A percentile compares a stretch with the other conserved stretches of the same genome.
Evolutionary conservation across 2,329 filamentous ascomycete genomes (phyloP).

Genomic region (Sporothrix luriei): DNA sequence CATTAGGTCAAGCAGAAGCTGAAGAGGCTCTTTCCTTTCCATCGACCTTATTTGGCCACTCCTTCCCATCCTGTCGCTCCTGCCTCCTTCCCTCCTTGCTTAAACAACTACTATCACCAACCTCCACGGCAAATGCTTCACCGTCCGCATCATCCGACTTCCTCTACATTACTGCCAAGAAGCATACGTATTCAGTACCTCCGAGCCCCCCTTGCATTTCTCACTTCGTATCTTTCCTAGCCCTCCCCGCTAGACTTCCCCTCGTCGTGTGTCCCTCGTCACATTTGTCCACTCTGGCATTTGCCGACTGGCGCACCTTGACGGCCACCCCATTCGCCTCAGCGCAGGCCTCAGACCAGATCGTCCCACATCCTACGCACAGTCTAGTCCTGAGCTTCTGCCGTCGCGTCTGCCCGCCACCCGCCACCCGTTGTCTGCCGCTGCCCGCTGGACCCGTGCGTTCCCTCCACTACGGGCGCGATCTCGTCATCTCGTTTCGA

Average conservation of each 20-base stretch:
- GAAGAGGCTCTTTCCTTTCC: too few relatives aligned
- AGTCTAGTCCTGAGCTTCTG: too few relatives aligned
- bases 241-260: constrained; percentile 4
- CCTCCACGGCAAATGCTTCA: too few relatives aligned
- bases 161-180: neutral
- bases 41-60: too few relatives aligned
- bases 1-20: too few relatives aligned
- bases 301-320: constrained; percentile 17
- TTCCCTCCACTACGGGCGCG: constrained; percentile 24
- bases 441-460: neutral
- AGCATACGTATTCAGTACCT: neutral
- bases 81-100: too few relatives aligned
- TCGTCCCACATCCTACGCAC: neutral
- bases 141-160: too few relatives aligned
- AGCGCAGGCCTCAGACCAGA: neutral
- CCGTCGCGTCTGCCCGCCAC: neutral
- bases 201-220: neutral
- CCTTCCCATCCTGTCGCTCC: too few relatives aligned
- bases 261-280: neutral
- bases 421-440: neutral
- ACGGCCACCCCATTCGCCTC: constrained; percentile 12
- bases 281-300: neutral
- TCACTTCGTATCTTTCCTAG: neutral
- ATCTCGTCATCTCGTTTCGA: constrained; percentile 12
- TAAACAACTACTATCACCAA: too few relatives aligned